A percentile compares a stretch with the other conserved stretches of the same genome.
Evolutionary conservation across 768 basidiomycete genomes (phyloP).

Genomic region (Xerocomus spinulosus): DNA sequence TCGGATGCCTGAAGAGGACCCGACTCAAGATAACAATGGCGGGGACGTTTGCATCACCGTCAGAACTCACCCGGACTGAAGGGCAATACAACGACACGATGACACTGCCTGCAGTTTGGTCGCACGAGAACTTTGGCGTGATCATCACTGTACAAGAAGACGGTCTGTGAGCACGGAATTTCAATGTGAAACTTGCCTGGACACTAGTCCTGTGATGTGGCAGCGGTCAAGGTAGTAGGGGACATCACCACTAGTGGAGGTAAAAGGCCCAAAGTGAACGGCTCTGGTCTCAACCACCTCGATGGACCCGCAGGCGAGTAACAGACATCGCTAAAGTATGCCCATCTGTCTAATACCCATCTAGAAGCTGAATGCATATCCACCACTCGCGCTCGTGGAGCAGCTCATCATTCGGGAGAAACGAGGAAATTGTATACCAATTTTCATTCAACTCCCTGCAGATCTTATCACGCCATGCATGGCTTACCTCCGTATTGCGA

Average conservation of each 20-base stretch:
- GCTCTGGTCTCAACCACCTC: no score
- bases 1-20: constrained; percentile 61
- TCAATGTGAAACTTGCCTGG: background rate
- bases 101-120: constrained; percentile 54
- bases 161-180: background rate
- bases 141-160: constrained; percentile 48
- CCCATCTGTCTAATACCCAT: no score
- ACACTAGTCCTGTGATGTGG: background rate
- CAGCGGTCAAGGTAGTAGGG: background rate
- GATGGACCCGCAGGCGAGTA: constrained; percentile 51
- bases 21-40: constrained; percentile 12
- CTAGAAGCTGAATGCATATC: constrained; percentile 65
- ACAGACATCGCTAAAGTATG: constrained; percentile 32
- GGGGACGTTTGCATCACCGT: background rate
- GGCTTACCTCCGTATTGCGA: constrained; percentile 89
- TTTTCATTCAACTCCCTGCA: constrained; percentile 89
- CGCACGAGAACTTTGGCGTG: constrained; percentile 70
- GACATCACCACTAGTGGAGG: background rate
- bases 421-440: constrained; percentile 86
- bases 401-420: constrained; percentile 76
- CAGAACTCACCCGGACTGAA: constrained; percentile 55
- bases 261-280: constrained; percentile 3
- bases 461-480: constrained; percentile 96
- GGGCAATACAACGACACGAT: constrained; percentile 64
- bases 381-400: constrained; percentile 71